Percentiles rank a stretch among this genome's conserved stretches.
Evolutionary conservation across 106 monocot genomes (phyloP).

Genomic region (Dendrobium catenatum): DNA sequence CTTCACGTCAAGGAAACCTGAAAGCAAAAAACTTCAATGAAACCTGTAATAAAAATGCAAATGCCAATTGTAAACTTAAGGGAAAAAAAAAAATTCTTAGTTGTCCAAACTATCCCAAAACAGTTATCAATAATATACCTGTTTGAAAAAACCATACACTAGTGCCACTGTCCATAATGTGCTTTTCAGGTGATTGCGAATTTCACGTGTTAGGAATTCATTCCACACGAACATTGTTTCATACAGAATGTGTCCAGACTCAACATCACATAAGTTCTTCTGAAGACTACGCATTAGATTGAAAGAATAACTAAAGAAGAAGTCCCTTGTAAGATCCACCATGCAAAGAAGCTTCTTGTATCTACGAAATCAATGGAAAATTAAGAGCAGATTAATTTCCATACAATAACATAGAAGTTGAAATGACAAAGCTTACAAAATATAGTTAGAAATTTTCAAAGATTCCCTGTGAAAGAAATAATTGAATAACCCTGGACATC

Average conservation of each 20-base stretch:
- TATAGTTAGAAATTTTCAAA: background rate
- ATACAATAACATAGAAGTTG: background rate
- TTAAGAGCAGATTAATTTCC: slow-evolving; percentile 14
- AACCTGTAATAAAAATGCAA: background rate
- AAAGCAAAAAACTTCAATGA: background rate
- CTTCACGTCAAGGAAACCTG: background rate
- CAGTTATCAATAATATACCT: slow-evolving; percentile 35
- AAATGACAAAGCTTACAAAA: slow-evolving; percentile 2
- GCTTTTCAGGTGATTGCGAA: slow-evolving; percentile 69
- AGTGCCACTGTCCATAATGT: slow-evolving; percentile 90
- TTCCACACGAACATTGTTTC: slow-evolving; percentile 99
- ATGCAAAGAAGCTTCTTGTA: slow-evolving; percentile 88
- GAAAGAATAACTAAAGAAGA: slow-evolving; percentile 99
- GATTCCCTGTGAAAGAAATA: slow-evolving; percentile 4
- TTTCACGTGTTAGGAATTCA: slow-evolving; percentile 76
- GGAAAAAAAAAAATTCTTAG: background rate
- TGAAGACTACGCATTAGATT: slow-evolving; percentile 90
- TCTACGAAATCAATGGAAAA: slow-evolving; percentile 42
- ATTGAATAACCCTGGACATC: background rate
- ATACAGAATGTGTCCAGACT: slow-evolving; percentile 48
- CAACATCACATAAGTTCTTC: slow-evolving; percentile 57
- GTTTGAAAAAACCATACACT: slow-evolving; percentile 91
- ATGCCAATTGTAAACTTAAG: background rate
- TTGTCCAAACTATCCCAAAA: background rate
- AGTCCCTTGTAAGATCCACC: slow-evolving; percentile 96